Evolutionary conservation across 169 alveolate genomes (phyloP).

Genomic region (Theileria equi): DNA sequence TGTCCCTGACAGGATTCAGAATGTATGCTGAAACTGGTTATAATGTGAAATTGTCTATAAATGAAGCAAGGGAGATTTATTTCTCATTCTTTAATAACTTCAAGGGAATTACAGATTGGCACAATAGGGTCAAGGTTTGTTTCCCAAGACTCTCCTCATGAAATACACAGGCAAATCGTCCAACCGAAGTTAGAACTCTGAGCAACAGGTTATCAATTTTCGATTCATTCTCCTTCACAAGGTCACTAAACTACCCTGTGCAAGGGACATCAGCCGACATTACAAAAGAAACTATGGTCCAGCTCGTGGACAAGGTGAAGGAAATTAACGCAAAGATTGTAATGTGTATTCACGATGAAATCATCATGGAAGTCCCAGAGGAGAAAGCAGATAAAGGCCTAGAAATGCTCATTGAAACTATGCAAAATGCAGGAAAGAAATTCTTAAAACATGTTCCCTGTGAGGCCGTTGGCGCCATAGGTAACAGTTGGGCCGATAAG

Average conservation of each 20-base stretch:
- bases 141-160: slow-evolving; percentile 2
- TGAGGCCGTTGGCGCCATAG: slow-evolving; percentile 80
- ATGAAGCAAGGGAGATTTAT: slow-evolving; percentile 74
- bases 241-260: slow-evolving; percentile 82
- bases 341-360: slow-evolving; percentile 82
- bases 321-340: slow-evolving; percentile 71
- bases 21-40: slow-evolving; percentile 79
- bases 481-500: slow-evolving; percentile 83
- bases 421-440: slow-evolving; percentile 79
- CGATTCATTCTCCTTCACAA: slow-evolving; percentile 78
- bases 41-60: slow-evolving; percentile 65
- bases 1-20: slow-evolving; percentile 75
- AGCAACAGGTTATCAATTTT: slow-evolving; percentile 76
- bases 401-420: slow-evolving; percentile 65
- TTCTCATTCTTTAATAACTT: slow-evolving; percentile 75
- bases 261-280: slow-evolving; percentile 86
- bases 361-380: slow-evolving; percentile 78
- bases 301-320: slow-evolving; percentile 63
- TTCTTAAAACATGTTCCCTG: slow-evolving; percentile 78
- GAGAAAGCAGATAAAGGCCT: slow-evolving; percentile 72
- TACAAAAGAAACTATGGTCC: slow-evolving; percentile 80
- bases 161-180: slow-evolving; percentile 40
- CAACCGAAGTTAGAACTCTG: slow-evolving; percentile 68
- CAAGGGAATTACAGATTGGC: slow-evolving; percentile 80
- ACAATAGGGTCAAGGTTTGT: slow-evolving; percentile 73